These are phyloP conservation scores for Meira miltonrushii DNA, from an alignment of 1,284 basidiomycete species.

Conservation along the genomic window DNA sequence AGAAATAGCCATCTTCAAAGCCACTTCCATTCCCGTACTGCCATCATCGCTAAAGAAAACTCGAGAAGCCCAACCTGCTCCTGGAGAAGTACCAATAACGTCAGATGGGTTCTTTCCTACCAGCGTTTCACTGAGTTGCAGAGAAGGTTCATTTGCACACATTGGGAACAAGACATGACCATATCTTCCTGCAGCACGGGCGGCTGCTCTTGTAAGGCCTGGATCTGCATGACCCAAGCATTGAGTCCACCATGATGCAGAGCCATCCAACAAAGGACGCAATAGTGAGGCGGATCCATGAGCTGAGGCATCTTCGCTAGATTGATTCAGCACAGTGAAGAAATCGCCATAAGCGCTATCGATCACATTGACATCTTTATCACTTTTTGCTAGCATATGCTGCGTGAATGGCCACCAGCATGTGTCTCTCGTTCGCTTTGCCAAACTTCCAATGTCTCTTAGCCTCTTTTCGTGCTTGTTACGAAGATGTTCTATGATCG, in stretches of 20 bases:
- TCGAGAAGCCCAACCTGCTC: slow-evolving; percentile 79
- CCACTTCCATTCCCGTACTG: slow-evolving; percentile 91
- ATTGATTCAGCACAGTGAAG: slow-evolving; percentile 11
- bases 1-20: slow-evolving; percentile 76
- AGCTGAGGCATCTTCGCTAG: neutral
- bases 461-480: slow-evolving; percentile 63
- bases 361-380: slow-evolving; percentile 35
- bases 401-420: slow-evolving; percentile 99
- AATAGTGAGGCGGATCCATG: slow-evolving; percentile 50
- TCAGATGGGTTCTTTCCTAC: slow-evolving; percentile 57
- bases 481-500: slow-evolving; percentile 64
- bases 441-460: slow-evolving; percentile 69
- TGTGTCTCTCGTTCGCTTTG: slow-evolving; percentile 67
- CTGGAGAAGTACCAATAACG: slow-evolving; percentile 58
- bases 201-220: slow-evolving; percentile 75
- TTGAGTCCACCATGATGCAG: slow-evolving; percentile 98
- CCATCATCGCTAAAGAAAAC: slow-evolving; percentile 94
- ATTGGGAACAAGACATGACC: slow-evolving; percentile 95
- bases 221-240: slow-evolving; percentile 78
- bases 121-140: slow-evolving; percentile 67
- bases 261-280: slow-evolving; percentile 75
- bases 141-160: slow-evolving; percentile 76
- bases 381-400: slow-evolving; percentile 57
- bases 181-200: slow-evolving; percentile 82
- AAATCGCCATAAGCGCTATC: slow-evolving; percentile 21